Evolutionary conservation across 306 rosid species (phyloP).

Genomic region (Vigna radiata): DNA sequence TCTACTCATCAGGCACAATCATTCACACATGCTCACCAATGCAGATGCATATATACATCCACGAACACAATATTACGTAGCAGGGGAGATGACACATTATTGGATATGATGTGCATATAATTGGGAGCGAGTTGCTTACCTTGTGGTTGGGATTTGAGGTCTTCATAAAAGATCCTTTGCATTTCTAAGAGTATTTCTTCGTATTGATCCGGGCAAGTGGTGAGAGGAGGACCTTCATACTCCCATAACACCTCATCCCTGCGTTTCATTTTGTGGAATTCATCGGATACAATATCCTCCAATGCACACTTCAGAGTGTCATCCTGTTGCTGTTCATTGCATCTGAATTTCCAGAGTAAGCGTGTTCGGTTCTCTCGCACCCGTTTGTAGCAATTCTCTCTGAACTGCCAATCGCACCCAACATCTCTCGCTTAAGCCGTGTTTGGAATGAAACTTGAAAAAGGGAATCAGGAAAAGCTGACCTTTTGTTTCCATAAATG

Average conservation of each 20-base stretch:
- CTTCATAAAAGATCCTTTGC: conserved; percentile 85
- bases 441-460: neutral
- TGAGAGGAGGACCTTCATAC: conserved; percentile 55
- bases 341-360: conserved; percentile 79
- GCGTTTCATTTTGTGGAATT: conserved; percentile 67
- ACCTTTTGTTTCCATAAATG: conserved; percentile 77
- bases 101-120: neutral
- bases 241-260: conserved; percentile 70
- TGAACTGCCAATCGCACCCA: conserved; percentile 49
- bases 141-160: conserved; percentile 56
- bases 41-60: neutral
- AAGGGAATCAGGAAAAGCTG: neutral
- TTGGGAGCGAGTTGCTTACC: conserved; percentile 43
- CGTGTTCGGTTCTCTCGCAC: conserved; percentile 75
- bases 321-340: conserved; percentile 23
- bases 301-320: conserved; percentile 53
- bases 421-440: neutral
- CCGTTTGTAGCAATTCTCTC: conserved; percentile 79
- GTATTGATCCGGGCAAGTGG: conserved; percentile 64
- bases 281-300: conserved; percentile 70
- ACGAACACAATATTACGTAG: neutral
- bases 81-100: neutral
- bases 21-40: neutral
- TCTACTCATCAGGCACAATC: neutral
- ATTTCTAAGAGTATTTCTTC: conserved; percentile 78